Conservation (phyloP, 1,284 basidiomycete genomes). For the Phaffia rhodozyma region DNA sequence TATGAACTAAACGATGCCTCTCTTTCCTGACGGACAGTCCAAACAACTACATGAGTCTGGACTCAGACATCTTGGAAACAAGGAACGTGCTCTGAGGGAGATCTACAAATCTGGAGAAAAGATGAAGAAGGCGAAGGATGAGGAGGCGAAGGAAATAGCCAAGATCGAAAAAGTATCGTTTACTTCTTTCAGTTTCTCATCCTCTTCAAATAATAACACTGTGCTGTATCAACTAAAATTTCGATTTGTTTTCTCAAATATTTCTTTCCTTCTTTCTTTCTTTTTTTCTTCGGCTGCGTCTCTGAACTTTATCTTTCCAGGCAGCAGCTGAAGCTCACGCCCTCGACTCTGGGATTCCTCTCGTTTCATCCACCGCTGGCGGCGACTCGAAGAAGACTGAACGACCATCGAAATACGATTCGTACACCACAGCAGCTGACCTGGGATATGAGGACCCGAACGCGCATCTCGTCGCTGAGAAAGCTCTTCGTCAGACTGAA, state of each 20-base stretch:
- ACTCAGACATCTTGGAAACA: slow-evolving; percentile 83
- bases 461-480: slow-evolving; percentile 37
- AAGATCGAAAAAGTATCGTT: slow-evolving; percentile 59
- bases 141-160: slow-evolving; percentile 75
- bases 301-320: slow-evolving; percentile 15
- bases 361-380: slow-evolving; percentile 29
- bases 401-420: slow-evolving; percentile 50
- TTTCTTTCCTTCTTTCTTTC: not conserved
- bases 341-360: slow-evolving; percentile 31
- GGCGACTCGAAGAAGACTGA: slow-evolving; percentile 37
- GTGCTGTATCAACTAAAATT: not conserved
- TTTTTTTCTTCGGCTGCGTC: not conserved
- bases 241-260: not conserved
- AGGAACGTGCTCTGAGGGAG: slow-evolving; percentile 78
- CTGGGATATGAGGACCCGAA: slow-evolving; percentile 68
- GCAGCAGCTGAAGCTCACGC: slow-evolving; percentile 31
- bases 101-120: slow-evolving; percentile 89
- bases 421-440: slow-evolving; percentile 76
- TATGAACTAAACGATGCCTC: slow-evolving; percentile 5
- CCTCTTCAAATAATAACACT: not conserved
- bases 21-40: slow-evolving; percentile 41
- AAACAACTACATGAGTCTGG: slow-evolving; percentile 87
- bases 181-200: not conserved
- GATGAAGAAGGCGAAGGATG: slow-evolving; percentile 69
- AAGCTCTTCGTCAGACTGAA: slow-evolving; percentile 47